Base-by-base conservation (phyloP, 257 asterid genomes). In the Solanum sparsipilum region DNA sequence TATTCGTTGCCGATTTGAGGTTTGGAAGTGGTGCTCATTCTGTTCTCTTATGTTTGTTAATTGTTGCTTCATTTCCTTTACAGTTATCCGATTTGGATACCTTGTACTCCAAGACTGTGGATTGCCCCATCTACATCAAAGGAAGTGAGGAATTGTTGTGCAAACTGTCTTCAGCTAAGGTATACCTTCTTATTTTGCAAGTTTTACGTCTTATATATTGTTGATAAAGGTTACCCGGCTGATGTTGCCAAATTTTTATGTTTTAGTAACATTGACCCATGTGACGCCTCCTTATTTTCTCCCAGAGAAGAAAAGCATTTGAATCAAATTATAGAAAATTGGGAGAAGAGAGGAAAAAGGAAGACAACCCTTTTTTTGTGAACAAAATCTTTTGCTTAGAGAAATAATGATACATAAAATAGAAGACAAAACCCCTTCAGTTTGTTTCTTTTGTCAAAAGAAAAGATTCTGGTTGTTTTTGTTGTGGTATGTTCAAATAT, bases 141-240 rank as follows among this genome's bases (percentile, higher is more conserved):
- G 97, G 94, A 92, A 92, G 95, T 87, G 94, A 92, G 92, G 91
- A 91, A 86, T 92, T 96, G 76, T 86, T 86, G 87, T 86, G 89
- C 88, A 96, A 91, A 93, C 89, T 96, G 91, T 94, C 98, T 46
- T 92, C 95, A 35, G 94, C 89, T 68, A 94, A 95, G 98, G 99
- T 96, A 92, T 41, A 78, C 86, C 86, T 88, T 81, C 9, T 84
- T 74, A 63, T 85, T 36, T 85, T 72, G 29, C 56, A 48, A 18
- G 68, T 27, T 48, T 48, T 81, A 29, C 9, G 9, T 81, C 85
- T 81, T 81, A 18, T 29, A 29, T 48, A 48, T 27, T 29, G 41
- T 46, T 46, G 63, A 29, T 52, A 44, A 81, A 46, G 70, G 85
- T 81, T 79, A 81, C 68, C 41, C 29, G 70, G 85, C 20, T 46